Base-by-base conservation (phyloP, 805 yeast species). In the Yamadazyma endophytica region DNA sequence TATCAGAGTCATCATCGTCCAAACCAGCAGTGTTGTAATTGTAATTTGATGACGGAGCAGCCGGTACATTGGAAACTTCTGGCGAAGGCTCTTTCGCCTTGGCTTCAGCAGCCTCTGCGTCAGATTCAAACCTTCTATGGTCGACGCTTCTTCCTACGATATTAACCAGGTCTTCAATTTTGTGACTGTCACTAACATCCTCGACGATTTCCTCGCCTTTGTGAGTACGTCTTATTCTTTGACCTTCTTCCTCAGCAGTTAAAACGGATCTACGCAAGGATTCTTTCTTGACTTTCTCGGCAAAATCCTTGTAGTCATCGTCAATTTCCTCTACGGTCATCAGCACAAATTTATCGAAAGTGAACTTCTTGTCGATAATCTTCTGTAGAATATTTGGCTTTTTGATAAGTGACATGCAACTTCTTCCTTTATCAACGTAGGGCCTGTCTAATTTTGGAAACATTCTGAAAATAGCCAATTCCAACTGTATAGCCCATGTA, bases 201-300 rank as follows among this genome's bases (percentile, higher is more conserved):
- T 82, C 94, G 5, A 85, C 69, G n/a, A 83, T 54, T 49, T 83
- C 89, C 39, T 88, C 95, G 16, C 96, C 96, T 53, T 82, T 84
- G 52, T 87, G 95, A 3, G 96, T 85, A 46, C 87, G 70, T 43
- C 86, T 69, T 42, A 85, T 75, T 26, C 79, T 70, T 12, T 87
- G 87, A 17, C 58, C 50, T 18, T 47, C 54, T 23, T 65, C 71
- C 21, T 73, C 75, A 15, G 57, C 69, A 25, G 79, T 78, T 29
- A 88, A 58, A 9, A 88, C 82, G 12, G 83, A 70, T 34, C 82
- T 79, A 17, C 77, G 67, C 33, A 84, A 75, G 20, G 81, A 73
- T 52, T 83, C 83, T 36, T 74, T 75, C 31, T 82, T 73, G 8
- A 84, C 85, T 29, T 75, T 74, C 40, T 79, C 82, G 12, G 88